Evolutionary conservation across 2,329 filamentous ascomycete genomes (phyloP), one percentile per base, ranked within the genome.

Genomic region (Verticillium isaacii): DNA sequence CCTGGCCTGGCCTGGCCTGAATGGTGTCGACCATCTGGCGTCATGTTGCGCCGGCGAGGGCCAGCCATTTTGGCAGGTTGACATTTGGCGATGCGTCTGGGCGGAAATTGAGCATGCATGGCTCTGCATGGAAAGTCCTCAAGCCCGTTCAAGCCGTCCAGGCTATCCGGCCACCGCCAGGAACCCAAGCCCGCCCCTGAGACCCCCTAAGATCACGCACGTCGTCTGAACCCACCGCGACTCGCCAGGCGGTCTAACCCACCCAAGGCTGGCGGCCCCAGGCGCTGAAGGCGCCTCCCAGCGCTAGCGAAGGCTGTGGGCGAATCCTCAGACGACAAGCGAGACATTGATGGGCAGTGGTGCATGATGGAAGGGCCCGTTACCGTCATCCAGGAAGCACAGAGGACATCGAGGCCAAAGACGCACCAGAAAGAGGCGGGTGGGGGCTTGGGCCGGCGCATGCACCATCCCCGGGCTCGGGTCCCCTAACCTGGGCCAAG

Each of bases 241-340:
- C 45, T 52, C 45, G 19, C 3, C 45, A 23, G 19, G 45, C 45
- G 45, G 23, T 25, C 19, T 25, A 52, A 12, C 19, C 45, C 19
- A 52, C n/a, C 45, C 45, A 52, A 19, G 45, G 45, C 19, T 23
- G 19, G 45, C 45, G 45, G 45, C 45, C 45, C 45, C 45, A 52
- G 45, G 45, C 19, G 19, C 45, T n/a, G 25, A 15, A 37, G 54
- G 32, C 62, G 62, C 57, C 62, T 61, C 52, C n/a, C 14, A 39
- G 58, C 54, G 23, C 61, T 63, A 64, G 57, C 54, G 32, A 59
- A 58, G 32, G 59, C 61, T 25, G 55, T 41, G 56, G 56, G 41
- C 56, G 45, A 61, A 62, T 61, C 57, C 60, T 52, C 60, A 52
- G 19, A 25, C 45, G 45, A 52, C 45, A 52, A 12, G 19, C 45